These are phyloP conservation scores for Tylopilus sp. DNA, from an alignment of 768 basidiomycete genomes.

Conservation along the genomic window DNA sequence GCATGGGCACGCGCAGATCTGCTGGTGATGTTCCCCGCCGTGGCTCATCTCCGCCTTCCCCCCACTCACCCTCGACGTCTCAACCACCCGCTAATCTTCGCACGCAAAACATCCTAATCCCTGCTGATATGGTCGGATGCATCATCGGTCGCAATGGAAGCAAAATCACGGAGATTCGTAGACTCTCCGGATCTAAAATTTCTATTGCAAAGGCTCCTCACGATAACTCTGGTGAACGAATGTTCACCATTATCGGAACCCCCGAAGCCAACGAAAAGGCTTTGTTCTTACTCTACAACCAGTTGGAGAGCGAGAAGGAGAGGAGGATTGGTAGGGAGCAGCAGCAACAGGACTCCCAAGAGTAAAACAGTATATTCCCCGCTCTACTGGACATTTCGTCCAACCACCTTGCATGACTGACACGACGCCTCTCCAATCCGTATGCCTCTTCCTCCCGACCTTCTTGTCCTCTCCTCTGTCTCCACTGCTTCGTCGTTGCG, in stretches of 20 bases:
- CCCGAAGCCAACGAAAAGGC: conserved; percentile 98
- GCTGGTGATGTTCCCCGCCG: conserved; percentile 53
- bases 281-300: conserved; percentile 94
- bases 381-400: not conserved
- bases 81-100: conserved; percentile 78
- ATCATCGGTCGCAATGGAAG: conserved; percentile 95
- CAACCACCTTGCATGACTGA: conserved; percentile 10
- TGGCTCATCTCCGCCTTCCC: conserved; percentile 40
- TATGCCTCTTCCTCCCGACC: conserved; percentile 26
- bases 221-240: conserved; percentile 97
- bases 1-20: conserved; percentile 53
- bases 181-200: conserved; percentile 96
- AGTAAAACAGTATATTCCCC: conserved; percentile 15
- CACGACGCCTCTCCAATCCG: conserved; percentile 14
- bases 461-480: conserved; percentile 28
- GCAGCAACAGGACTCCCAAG: conserved; percentile 72
- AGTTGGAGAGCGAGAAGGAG: conserved; percentile 95
- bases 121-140: conserved; percentile 98
- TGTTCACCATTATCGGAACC: conserved; percentile 98
- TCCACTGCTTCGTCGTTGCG: conserved; percentile 9
- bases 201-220: conserved; percentile 99
- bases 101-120: conserved; percentile 99
- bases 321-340: conserved; percentile 83
- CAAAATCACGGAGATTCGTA: conserved; percentile 99
- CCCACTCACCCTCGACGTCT: conserved; percentile 43